Evolutionary conservation across 768 basidiomycete genomes (phyloP).

Genomic region (Boletus coccyginus): DNA sequence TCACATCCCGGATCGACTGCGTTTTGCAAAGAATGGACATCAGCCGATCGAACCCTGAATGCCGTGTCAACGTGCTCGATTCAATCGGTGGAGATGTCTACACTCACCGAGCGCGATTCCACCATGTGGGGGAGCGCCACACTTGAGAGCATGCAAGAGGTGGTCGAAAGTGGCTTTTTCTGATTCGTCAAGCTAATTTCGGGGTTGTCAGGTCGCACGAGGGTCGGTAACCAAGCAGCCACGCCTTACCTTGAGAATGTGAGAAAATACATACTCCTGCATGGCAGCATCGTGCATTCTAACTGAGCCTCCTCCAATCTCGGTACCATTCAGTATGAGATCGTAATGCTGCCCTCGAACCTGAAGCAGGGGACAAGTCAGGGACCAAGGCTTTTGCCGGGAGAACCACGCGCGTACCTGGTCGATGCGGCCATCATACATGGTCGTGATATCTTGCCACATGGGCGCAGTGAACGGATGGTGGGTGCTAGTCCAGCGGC

Average conservation of each 20-base stretch:
- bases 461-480: slow-evolving; percentile 98
- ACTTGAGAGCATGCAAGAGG: slow-evolving; percentile 80
- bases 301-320: slow-evolving; percentile 93
- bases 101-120: slow-evolving; percentile 85
- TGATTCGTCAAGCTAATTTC: slow-evolving; percentile 60
- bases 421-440: slow-evolving; percentile 69
- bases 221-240: slow-evolving; percentile 3
- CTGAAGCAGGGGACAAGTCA: slow-evolving; percentile 34
- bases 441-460: slow-evolving; percentile 78
- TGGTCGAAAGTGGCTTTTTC: slow-evolving; percentile 81
- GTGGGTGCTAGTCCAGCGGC: slow-evolving; percentile 90
- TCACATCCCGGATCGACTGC: slow-evolving; percentile 89
- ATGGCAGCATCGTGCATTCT: slow-evolving; percentile 85
- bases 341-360: slow-evolving; percentile 96
- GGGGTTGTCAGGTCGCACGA: slow-evolving; percentile 10
- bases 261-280: slow-evolving; percentile 78
- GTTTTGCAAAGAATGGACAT: slow-evolving; percentile 89
- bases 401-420: slow-evolving; percentile 37
- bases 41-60: slow-evolving; percentile 84
- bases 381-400: not conserved
- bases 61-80: not conserved
- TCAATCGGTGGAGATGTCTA: slow-evolving; percentile 6
- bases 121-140: slow-evolving; percentile 94
- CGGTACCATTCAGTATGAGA: slow-evolving; percentile 88
- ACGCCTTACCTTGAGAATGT: slow-evolving; percentile 69